These are phyloP conservation scores for Iberis pinnata DNA, from an alignment of 345 rosid species.

Conservation along the genomic window DNA sequence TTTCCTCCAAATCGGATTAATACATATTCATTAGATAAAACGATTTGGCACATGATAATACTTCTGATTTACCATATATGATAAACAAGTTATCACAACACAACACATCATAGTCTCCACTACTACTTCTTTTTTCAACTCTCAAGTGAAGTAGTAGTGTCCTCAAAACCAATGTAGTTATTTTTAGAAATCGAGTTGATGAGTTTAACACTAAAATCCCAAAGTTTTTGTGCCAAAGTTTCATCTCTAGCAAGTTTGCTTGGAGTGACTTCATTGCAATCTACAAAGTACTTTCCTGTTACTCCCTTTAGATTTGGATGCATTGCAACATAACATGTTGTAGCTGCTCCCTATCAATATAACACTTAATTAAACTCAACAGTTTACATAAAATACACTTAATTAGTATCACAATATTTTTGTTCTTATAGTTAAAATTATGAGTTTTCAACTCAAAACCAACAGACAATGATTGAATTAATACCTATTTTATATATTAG, in stretches of 20 bases:
- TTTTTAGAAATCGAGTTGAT: constrained; percentile 36
- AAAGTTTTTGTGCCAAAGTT: constrained; percentile 46
- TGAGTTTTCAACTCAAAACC: too few species aligned
- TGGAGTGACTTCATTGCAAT: constrained; percentile 63
- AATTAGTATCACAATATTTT: too few species aligned
- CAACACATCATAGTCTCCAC: too few species aligned
- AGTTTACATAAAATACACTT: too few species aligned
- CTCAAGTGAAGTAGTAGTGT: neutral
- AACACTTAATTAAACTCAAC: too few species aligned
- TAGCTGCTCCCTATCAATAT: constrained; percentile 98
- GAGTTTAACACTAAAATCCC: constrained; percentile 75
- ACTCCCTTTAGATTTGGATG: constrained; percentile 62
- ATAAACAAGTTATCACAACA: too few species aligned
- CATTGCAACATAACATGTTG: constrained; percentile 78
- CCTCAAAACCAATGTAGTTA: constrained; percentile 19
- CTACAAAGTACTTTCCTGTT: constrained; percentile 64
- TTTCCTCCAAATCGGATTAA: too few species aligned
- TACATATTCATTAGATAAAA: constrained; percentile 7
- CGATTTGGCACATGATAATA: neutral
- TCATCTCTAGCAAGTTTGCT: constrained; percentile 51
- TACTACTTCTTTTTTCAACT: neutral
- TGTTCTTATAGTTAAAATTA: too few species aligned
- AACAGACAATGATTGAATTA: too few species aligned
- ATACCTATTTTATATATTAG: too few species aligned
- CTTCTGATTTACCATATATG: constrained; percentile 12